A percentile compares a stretch with the other conserved stretches of the same genome.
These are phyloP conservation scores for Tulasnella sp. DNA, from an alignment of 768 basidiomycete genomes.

Conservation along the genomic window DNA sequence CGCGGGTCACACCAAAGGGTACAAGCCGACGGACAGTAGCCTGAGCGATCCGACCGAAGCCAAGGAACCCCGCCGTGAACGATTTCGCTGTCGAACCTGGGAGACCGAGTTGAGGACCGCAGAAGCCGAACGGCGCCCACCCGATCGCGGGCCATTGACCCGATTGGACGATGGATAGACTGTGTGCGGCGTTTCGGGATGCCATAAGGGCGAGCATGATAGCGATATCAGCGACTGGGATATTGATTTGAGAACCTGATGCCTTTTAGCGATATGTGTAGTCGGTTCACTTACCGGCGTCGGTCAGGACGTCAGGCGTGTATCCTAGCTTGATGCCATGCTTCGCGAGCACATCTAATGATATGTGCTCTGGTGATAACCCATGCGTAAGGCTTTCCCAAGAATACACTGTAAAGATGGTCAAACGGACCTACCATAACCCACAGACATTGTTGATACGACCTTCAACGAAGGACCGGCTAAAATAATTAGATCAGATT, in stretches of 20 bases:
- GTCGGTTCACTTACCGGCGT: constrained; percentile 56
- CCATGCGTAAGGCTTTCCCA: background rate
- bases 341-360: constrained; percentile 45
- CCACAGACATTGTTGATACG: constrained; percentile 91
- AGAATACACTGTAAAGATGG: background rate
- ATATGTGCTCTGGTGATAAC: constrained; percentile 63
- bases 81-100: constrained; percentile 33
- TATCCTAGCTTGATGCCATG: constrained; percentile 69
- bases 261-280: too few relatives aligned
- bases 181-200: constrained; percentile 60
- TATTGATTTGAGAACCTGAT: background rate
- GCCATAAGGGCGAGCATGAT: constrained; percentile 94
- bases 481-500: constrained; percentile 22
- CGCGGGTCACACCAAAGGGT: constrained; percentile 69
- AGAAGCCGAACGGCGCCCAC: constrained; percentile 78
- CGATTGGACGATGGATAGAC: constrained; percentile 50
- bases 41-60: constrained; percentile 90
- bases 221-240: constrained; percentile 72
- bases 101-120: constrained; percentile 53
- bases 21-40: constrained; percentile 67
- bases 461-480: constrained; percentile 67
- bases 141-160: constrained; percentile 70
- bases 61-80: constrained; percentile 77
- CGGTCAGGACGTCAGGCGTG: constrained; percentile 88
- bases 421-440: constrained; percentile 46